Base-by-base conservation (phyloP, 2,329 filamentous ascomycete genomes). In the Hypocrella siamensis region DNA sequence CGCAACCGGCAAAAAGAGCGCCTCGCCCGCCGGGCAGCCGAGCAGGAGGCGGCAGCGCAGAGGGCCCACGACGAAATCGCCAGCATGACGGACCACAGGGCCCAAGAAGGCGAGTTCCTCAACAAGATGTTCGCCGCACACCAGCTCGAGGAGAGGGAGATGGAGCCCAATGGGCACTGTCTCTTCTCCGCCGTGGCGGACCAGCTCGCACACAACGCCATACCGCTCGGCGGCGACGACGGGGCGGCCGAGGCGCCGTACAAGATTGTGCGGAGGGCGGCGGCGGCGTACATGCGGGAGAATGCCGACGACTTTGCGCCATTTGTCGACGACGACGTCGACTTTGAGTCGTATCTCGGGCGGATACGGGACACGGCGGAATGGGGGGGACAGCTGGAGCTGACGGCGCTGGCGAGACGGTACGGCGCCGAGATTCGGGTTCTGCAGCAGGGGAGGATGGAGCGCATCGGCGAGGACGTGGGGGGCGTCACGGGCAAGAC, bases 311-410 rank as follows among this genome's bases (percentile, higher is more conserved):
- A 92, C 45, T 96, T 94, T 51, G 74, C 67, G 35, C 77, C 81
- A 1, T 98, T 94, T 48, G 60, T 93, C 42, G 86, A 93, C 47
- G 85, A 90, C 42, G 86, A 93, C 47, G 85, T 90, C 51, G 73
- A 77, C 11, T 50, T 94, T 29, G 70, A 70, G 3, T 60, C 60
- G 7, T 93, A 96, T 53, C 66, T 82, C 29, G 57, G 58, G 29
- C 83, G 80, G 57, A 82, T 98, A 37, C 61, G 76, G 39, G 75
- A 90, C 36, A 94, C 86, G 30, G 86, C 83, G 0, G 88, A 93
- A 56, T 98, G 90, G 90, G 90, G 90, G 31, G 90, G 90, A 0
- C 83, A 96, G 61, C 56, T 94, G 40, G 90, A 98, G 62, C 57
- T 98, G 34, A 65, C 77, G 52, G 90, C 90, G 17, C 64, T 98